Evolutionary conservation across 1,284 basidiomycete species (phyloP), one percentile per base, ranked within the genome.

Genomic region (Limonomyces culmigenus): DNA sequence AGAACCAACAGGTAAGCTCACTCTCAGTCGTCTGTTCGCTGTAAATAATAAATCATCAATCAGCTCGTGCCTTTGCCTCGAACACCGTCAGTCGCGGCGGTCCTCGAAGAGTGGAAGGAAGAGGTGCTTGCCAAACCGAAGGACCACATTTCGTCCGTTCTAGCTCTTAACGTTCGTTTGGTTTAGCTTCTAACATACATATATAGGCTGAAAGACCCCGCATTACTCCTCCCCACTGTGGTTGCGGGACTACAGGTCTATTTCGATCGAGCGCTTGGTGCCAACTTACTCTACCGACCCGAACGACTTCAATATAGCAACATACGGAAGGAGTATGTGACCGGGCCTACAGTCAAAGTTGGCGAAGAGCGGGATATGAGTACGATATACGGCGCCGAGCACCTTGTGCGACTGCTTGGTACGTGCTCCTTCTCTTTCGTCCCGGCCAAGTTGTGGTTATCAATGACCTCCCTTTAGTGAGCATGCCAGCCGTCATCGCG

Each of bases 341-440:
- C 77, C 12, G 73, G 78, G 0, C 74, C 69, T 32, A 66, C 70
- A 25, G 78, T 83, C 16, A 56, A 66, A 37, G 59, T 76, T 3
- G 79, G 74, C 3, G 63, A 74, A 43, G 79, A 84, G 49, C 81
- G 78, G 50, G 79, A 88, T 45, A 86, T 95, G 72, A 89, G 86
- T 51, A 64, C 73, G 37, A 69, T 96, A 14, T 98, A 98, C 49
- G 95, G 93, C 0, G 89, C 87, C 3, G 93, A 98, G 52, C 93
- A 99, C 55, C 53, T 99, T 12, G 53, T 97, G 40, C 64, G 93
- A 36, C 77, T 98, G 66, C 67, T 98, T 43, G 92, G 91, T 95
- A 45, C 41, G 75, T 63, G 30, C 12, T 18, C 13, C 10, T 5
- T 19, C 34, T 21, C 11, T 35, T n/a, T n/a, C n/a, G n/a, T n/a